Percentiles rank a stretch among this genome's conserved stretches.
These are phyloP conservation scores for Pythium periplocum DNA, from an alignment of 352 stramenopile genomes.

Conservation along the genomic window DNA sequence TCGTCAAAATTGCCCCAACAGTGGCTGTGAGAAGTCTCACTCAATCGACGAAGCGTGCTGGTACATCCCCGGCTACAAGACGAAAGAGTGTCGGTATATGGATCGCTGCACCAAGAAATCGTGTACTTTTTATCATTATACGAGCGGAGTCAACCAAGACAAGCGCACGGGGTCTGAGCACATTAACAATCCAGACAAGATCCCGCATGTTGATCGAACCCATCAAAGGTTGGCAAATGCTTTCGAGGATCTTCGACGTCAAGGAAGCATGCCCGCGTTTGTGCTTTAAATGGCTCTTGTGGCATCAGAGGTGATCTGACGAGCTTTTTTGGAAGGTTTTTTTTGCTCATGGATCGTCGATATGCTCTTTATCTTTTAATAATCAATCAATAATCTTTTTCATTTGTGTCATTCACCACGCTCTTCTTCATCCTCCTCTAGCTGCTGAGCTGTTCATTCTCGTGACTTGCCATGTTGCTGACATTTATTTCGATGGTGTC, in stretches of 20 bases:
- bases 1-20: background rate
- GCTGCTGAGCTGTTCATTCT: no score
- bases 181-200: constrained; percentile 5
- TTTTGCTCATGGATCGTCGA: no score
- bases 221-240: constrained; percentile 4
- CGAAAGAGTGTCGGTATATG: background rate
- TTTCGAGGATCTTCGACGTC: background rate
- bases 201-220: constrained; percentile 9
- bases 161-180: constrained; percentile 7
- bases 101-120: background rate
- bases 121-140: constrained; percentile 5
- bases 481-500: no score
- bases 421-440: no score
- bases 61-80: constrained; percentile 9
- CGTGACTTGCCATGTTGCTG: no score
- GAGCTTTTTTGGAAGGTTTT: no score
- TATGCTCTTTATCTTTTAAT: no score
- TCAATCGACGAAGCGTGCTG: constrained; percentile 13
- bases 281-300: no score
- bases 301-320: no score
- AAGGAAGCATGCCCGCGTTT: no score
- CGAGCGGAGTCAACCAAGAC: constrained; percentile 6
- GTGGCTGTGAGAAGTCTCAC: constrained; percentile 6
- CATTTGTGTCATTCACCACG: no score
- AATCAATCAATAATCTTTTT: no score